phyloP scores from a whole-genome alignment of 768 basidiomycete species.

The Mycena amicta region DNA sequence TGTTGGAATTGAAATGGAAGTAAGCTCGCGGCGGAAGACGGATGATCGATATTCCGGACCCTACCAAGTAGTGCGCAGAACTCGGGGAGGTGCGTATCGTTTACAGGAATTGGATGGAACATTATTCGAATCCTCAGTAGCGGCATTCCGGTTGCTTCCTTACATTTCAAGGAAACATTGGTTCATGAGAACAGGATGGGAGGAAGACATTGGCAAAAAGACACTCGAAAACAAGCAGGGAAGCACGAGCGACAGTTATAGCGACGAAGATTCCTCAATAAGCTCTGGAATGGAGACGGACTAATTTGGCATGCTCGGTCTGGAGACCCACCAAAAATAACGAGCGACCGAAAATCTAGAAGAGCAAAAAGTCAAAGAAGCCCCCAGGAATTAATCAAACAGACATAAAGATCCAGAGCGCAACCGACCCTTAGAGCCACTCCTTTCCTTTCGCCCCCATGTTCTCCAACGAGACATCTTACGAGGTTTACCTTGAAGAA shows the following conservation, averaged over 20 bases:
- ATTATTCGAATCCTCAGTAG: not conserved
- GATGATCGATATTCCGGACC: constrained; percentile 29
- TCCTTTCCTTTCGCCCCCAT: not conserved
- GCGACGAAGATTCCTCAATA: not conserved
- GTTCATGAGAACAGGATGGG: constrained; percentile 1
- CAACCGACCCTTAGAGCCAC: not conserved
- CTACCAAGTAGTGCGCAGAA: constrained; percentile 21
- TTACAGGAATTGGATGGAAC: constrained; percentile 15
- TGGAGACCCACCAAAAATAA: too few species aligned
- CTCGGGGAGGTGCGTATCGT: constrained; percentile 13
- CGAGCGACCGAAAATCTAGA: too few species aligned
- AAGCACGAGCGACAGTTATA: not conserved
- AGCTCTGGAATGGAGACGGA: not conserved
- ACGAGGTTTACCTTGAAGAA: not conserved
- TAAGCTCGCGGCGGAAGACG: constrained; percentile 21
- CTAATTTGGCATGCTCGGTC: too few species aligned
- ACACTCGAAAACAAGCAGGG: not conserved
- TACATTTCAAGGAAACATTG: constrained; percentile 12
- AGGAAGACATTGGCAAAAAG: not conserved
- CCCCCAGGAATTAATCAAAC: not conserved
- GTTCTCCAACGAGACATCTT: not conserved
- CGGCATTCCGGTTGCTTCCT: constrained; percentile 12
- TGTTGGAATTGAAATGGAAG: constrained; percentile 18
- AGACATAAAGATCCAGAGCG: not conserved
- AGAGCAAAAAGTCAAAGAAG: not conserved